Conservation (phyloP, 1,284 basidiomycete species). For the Psilocybe mexicana region DNA sequence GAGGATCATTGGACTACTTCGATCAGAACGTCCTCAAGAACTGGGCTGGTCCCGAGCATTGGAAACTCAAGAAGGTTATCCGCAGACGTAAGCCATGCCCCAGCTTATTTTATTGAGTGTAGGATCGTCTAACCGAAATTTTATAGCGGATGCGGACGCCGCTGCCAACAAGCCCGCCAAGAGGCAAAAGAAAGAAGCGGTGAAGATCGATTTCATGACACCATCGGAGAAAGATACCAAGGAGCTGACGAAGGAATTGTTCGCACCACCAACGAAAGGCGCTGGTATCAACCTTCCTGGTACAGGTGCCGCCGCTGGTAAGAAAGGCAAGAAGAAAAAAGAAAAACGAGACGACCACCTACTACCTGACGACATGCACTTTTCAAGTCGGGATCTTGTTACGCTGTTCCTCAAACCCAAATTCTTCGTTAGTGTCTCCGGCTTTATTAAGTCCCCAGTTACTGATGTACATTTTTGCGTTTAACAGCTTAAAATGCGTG, state of each 20-base stretch:
- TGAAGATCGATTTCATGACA: conserved; percentile 85
- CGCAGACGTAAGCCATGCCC: conserved; percentile 59
- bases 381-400: conserved; percentile 86
- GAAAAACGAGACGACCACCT: conserved; percentile 77
- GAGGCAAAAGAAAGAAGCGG: conserved; percentile 84
- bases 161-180: conserved; percentile 47
- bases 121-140: neutral
- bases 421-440: conserved; percentile 68
- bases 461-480: neutral
- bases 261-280: conserved; percentile 71
- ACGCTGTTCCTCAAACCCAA: conserved; percentile 95
- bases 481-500: conserved; percentile 77
- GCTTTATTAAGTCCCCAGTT: conserved; percentile 1
- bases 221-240: conserved; percentile 65
- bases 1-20: conserved; percentile 92
- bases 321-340: conserved; percentile 56
- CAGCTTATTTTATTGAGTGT: conserved; percentile 25
- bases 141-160: conserved; percentile 52
- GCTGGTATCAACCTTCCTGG: conserved; percentile 70
- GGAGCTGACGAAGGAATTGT: conserved; percentile 77
- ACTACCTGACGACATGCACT: conserved; percentile 97
- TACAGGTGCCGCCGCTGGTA: conserved; percentile 42
- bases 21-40: conserved; percentile 89
- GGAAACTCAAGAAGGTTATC: conserved; percentile 85
- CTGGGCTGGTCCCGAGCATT: conserved; percentile 99